Evolutionary conservation across 164 flowering plant genomes (phyloP).

Genomic region (Annona cherimola): DNA sequence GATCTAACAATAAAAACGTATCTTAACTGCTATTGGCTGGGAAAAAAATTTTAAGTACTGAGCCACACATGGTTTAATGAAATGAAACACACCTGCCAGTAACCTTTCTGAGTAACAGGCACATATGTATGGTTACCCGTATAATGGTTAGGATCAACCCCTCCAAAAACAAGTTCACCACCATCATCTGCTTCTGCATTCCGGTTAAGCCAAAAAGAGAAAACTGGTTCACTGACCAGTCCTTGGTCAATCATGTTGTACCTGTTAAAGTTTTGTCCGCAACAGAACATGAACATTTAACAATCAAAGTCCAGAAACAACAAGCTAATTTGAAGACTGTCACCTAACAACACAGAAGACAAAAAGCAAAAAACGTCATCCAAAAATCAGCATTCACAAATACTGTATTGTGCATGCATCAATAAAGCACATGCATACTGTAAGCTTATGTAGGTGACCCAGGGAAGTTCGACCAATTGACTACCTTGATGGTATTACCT

Average conservation of each 20-base stretch:
- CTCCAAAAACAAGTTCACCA: constrained; percentile 92
- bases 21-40: no score
- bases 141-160: constrained; percentile 71
- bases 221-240: constrained; percentile 61
- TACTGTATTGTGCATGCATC: no score
- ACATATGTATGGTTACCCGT: constrained; percentile 84
- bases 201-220: constrained; percentile 87
- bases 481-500: no score
- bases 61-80: neutral
- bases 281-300: neutral
- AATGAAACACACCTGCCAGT: constrained; percentile 75
- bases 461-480: no score
- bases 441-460: no score
- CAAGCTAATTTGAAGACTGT: neutral
- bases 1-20: no score
- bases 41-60: neutral
- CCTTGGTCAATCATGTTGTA: constrained; percentile 80
- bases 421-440: no score
- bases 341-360: neutral
- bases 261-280: constrained; percentile 31
- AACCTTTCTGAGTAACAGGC: constrained; percentile 82
- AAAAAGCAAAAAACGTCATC: neutral
- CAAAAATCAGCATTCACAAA: neutral
- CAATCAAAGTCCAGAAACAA: neutral
- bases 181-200: constrained; percentile 64